Base-by-base conservation (phyloP, 1,284 basidiomycete species). In the Schizophyllum amplum region DNA sequence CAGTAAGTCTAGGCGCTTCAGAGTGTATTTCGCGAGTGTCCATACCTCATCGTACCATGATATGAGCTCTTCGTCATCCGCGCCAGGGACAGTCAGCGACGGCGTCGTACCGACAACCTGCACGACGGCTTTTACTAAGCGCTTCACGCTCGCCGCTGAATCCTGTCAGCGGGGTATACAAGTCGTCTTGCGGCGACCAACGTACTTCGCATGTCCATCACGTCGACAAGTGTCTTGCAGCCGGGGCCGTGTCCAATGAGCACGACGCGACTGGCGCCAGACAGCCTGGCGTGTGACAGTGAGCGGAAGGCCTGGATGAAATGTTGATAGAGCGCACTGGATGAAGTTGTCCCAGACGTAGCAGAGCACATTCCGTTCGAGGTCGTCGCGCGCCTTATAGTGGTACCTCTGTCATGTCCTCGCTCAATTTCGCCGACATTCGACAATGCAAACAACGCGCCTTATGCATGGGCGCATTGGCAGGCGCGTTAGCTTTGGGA, bases 271-370 rank as follows among this genome's bases (percentile, higher is more conserved):
- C 81, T 76, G 4, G 87, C 87, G 47, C 77, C 76, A 3, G 86
- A 87, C 57, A 94, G 72, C 60, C 91, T 94, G 61, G 23, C 51
- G 55, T 21, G 58, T 24, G 6, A 25, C 23, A 26, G 26, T 42
- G 23, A 48, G 24, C 56, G 49, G 17, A 51, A 27, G 48, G 22
- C 48, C 24, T 49, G 60, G 56, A 53, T 51, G 9, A 21, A 23
- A 7, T 3, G 50, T 64, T 23, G 56, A 54, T 59, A 1, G 52
- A 1, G 59, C 81, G 71, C 61, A 94, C 92, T 90, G 82, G 56
- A 97, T 78, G 63, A 94, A 93, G 68, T 98, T 96, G 71, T 98
- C 95, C 96, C 96, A 99, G 2, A 98, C 69, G 66, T 96, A 96
- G 5, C 79, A 76, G 59, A 95, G 69, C 22, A 94, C 72, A 25